Evolutionary conservation across 176 grass and related monocot species (phyloP).

Genomic region (Ampelocalamus luodianensis): DNA sequence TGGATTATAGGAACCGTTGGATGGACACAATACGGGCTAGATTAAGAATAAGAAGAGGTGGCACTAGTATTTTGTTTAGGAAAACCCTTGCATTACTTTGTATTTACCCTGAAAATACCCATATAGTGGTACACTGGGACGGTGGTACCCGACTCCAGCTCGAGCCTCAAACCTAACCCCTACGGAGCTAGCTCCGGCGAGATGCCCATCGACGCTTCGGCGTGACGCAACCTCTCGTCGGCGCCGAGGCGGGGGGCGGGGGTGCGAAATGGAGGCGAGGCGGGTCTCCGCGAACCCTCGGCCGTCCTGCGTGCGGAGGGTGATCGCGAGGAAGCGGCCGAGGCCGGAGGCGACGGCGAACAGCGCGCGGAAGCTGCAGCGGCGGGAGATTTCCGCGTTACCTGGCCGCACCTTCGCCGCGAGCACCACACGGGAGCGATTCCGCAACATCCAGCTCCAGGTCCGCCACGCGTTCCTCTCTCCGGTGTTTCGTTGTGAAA

Average conservation of each 20-base stretch:
- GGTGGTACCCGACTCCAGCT: neutral
- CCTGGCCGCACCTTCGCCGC: constrained; percentile 49
- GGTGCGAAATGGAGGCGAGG: constrained; percentile 50
- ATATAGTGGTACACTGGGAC: neutral
- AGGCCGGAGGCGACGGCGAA: constrained; percentile 52
- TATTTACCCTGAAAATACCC: neutral
- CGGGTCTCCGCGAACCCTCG: constrained; percentile 50
- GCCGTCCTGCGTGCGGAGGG: constrained; percentile 49
- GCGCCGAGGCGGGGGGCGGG: neutral
- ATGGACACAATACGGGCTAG: neutral
- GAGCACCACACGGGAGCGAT: constrained; percentile 63
- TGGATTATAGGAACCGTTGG: neutral
- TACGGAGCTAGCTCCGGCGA: constrained; percentile 14
- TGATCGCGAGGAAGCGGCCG: constrained; percentile 61
- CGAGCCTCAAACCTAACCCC: neutral
- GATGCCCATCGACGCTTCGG: constrained; percentile 23
- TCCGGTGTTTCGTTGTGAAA: neutral
- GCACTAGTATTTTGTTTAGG: too few relatives aligned
- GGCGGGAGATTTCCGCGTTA: constrained; percentile 60
- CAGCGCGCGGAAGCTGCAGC: constrained; percentile 65
- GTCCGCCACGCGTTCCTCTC: constrained; percentile 4
- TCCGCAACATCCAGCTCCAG: constrained; percentile 78
- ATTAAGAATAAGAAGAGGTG: neutral
- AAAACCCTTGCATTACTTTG: neutral
- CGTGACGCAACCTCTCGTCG: constrained; percentile 16